Percentiles rank a stretch among this genome's conserved stretches.
Evolutionary conservation across 805 yeast genomes (phyloP).

Genomic region (Pichia manshurica): DNA sequence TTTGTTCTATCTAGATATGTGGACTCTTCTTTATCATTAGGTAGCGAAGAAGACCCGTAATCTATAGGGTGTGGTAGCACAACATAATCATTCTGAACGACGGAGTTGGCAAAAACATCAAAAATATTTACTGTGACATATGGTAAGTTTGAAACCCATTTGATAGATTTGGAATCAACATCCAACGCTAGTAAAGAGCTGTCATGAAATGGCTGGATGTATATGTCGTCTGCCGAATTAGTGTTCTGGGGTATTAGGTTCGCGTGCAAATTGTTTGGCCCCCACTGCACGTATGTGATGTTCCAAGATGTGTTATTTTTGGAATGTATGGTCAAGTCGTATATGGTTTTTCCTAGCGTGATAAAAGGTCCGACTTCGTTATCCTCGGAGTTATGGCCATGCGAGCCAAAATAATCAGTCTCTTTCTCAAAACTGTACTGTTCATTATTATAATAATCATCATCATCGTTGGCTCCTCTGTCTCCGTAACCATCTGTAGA

Average conservation of each 20-base stretch:
- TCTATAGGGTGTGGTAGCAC: slow-evolving; percentile 65
- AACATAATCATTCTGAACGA: slow-evolving; percentile 34
- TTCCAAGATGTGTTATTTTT: slow-evolving; percentile 71
- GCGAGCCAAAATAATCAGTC: slow-evolving; percentile 6
- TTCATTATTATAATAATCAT: neutral
- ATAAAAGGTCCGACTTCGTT: slow-evolving; percentile 32
- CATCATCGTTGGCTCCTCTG: slow-evolving; percentile 2
- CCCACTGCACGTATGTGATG: slow-evolving; percentile 84
- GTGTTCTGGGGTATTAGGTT: slow-evolving; percentile 43
- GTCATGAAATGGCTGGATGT: slow-evolving; percentile 81
- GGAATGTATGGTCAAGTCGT: slow-evolving; percentile 72
- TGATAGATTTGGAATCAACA: slow-evolving; percentile 58
- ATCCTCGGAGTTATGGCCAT: slow-evolving; percentile 11
- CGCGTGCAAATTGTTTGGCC: slow-evolving; percentile 77
- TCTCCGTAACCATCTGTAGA: slow-evolving; percentile 5
- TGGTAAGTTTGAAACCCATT: slow-evolving; percentile 74
- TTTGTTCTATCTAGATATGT: slow-evolving; percentile 64
- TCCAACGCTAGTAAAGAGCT: slow-evolving; percentile 73
- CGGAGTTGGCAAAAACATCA: slow-evolving; percentile 51
- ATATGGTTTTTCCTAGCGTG: slow-evolving; percentile 65
- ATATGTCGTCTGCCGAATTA: slow-evolving; percentile 63
- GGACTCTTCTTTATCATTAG: slow-evolving; percentile 26
- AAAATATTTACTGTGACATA: slow-evolving; percentile 71
- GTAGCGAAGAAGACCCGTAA: neutral
- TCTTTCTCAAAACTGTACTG: slow-evolving; percentile 6